phyloP scores from a whole-genome alignment of 2,329 filamentous ascomycete species.

The Diaporthe caulivora region DNA sequence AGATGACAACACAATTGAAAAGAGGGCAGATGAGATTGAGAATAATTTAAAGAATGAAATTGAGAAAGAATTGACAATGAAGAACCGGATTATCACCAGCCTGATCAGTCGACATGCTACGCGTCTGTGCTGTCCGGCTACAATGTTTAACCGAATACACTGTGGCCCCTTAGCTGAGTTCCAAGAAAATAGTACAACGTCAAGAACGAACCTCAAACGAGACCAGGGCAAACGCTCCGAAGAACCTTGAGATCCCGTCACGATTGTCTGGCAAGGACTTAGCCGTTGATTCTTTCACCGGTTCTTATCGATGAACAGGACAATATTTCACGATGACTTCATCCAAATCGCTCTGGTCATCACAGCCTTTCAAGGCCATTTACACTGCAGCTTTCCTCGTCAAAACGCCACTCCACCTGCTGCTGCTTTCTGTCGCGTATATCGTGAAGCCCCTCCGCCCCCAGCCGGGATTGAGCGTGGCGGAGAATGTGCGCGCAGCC shows the following conservation, averaged over 20 bases:
- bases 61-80: too few species aligned
- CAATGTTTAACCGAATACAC: too few species aligned
- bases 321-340: neutral
- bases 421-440: constrained; percentile 39
- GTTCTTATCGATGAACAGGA: neutral
- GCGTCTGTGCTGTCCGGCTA: neutral
- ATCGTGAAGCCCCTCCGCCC: constrained; percentile 38
- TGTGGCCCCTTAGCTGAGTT: neutral
- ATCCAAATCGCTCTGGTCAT: constrained; percentile 13
- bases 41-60: too few species aligned
- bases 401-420: constrained; percentile 31
- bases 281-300: neutral
- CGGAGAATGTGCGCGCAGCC: constrained; percentile 32
- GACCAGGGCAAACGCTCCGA: neutral
- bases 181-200: neutral
- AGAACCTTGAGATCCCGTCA: neutral
- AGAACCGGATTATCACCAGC: neutral
- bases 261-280: neutral
- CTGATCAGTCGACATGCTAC: neutral
- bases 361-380: constrained; percentile 30
- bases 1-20: too few species aligned
- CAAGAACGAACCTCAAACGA: neutral
- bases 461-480: constrained; percentile 40
- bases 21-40: too few species aligned
- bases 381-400: constrained; percentile 23